Base-by-base conservation (phyloP, 345 rosid genomes). In the Nephelium lappaceum region DNA sequence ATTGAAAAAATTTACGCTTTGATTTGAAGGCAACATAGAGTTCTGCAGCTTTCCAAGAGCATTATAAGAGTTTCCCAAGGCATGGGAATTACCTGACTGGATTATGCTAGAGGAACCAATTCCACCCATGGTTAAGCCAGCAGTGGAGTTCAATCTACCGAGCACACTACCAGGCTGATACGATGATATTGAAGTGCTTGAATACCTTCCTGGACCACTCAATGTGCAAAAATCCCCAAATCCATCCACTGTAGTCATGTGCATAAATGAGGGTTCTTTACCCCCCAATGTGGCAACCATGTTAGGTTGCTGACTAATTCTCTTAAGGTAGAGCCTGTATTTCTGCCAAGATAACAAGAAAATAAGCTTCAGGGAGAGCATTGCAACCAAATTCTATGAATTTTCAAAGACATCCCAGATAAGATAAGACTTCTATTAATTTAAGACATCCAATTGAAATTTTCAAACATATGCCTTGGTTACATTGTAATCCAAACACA, bases 281-380 rank as follows among this genome's bases (percentile, higher is more conserved):
- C 83, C 58, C 55, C 94, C 94, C 41, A 82, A 91, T 72, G 84
- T 84, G 74, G 91, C 89, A 73, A 71, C 83, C 83, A 90, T 83
- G 82, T 82, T 89, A 14, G 84, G 89, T 79, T 88, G 91, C 77
- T 91, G 94, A 62, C 89, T 87, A 69, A 90, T 73, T 81, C 88
- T 90, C 84, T 89, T 95, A 83, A 95, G 83, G 89, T 90, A 92
- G 15, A 92, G 90, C 86, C 98, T 90, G 76, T 87, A 95, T 79
- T 95, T 95, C 99, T 95, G 94, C 78, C 81, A 53, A 58, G 79
- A 41, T 74, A 67, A 31, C 70, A 72, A 65, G 41, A 71, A 51
- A 67, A 38, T 47, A 24, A 69, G 75, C 42, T 49, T 74, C 41
- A 21, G 16, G 36, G 47, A 15, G 51, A 62, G 62, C 51, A 42